Percentiles rank a stretch among this genome's conserved stretches.
Evolutionary conservation across 2,329 filamentous ascomycete species (phyloP).

Genomic region (Claviceps fusiformis): DNA sequence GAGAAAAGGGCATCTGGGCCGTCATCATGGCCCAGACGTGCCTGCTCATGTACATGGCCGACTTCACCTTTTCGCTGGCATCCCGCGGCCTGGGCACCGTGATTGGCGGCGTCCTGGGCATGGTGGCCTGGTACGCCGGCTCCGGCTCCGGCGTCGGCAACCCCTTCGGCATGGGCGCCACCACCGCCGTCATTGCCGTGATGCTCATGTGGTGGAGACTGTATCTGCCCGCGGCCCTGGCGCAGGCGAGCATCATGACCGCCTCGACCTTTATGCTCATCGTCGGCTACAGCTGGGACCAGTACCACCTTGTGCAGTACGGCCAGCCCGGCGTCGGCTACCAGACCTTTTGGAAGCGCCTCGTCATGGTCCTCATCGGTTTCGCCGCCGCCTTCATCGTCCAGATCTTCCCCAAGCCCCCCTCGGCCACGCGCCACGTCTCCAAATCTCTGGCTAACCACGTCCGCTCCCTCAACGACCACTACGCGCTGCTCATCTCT

Average conservation of each 20-base stretch:
- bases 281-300: constrained; percentile 33
- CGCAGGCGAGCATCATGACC: constrained; percentile 18
- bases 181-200: constrained; percentile 24
- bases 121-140: constrained; percentile 37
- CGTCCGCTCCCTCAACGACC: constrained; percentile 29
- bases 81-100: constrained; percentile 28
- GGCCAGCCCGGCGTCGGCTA: constrained; percentile 34
- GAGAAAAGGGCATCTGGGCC: constrained; percentile 37
- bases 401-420: constrained; percentile 31
- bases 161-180: constrained; percentile 34
- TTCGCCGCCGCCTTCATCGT: constrained; percentile 28
- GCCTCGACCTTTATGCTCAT: constrained; percentile 28
- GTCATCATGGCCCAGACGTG: constrained; percentile 37
- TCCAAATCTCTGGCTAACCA: constrained; percentile 30
- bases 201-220: constrained; percentile 23
- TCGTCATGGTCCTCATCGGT: constrained; percentile 30
- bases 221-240: constrained; percentile 17
- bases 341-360: constrained; percentile 32
- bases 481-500: constrained; percentile 34
- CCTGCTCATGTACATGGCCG: constrained; percentile 34
- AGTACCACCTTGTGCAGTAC: constrained; percentile 27
- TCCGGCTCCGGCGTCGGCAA: constrained; percentile 34
- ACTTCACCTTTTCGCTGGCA: constrained; percentile 33
- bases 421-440: constrained; percentile 30
- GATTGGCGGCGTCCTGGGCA: constrained; percentile 30